Percentiles rank a stretch among this genome's conserved stretches.
phyloP scores from a whole-genome alignment of 495 filamentous ascomycete genomes.

The Talaromyces wortmannii region DNA sequence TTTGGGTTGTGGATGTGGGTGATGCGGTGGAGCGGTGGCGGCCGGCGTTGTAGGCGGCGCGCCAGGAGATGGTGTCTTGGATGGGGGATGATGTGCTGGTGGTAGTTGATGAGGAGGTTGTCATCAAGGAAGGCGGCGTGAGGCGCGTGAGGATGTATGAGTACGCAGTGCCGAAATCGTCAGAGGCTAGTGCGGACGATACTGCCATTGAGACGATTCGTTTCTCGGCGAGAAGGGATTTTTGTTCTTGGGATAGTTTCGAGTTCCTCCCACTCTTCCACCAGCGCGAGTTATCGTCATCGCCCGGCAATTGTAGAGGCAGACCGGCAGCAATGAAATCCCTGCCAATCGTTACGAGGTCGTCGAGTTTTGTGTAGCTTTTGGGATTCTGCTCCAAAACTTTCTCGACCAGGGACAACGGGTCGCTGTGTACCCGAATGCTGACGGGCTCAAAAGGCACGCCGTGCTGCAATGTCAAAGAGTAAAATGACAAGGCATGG shows the following conservation, averaged over 20 bases:
- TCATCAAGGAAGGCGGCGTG: conserved; percentile 26
- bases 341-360: conserved; percentile 70
- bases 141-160: conserved; percentile 77
- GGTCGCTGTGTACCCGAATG: conserved; percentile 80
- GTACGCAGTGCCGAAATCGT: conserved; percentile 97
- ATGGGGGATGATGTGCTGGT: conserved; percentile 18
- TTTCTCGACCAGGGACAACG: conserved; percentile 73
- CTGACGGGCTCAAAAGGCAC: conserved; percentile 89
- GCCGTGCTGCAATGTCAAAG: conserved; percentile 81
- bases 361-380: conserved; percentile 81
- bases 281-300: conserved; percentile 12
- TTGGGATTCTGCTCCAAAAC: conserved; percentile 81
- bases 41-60: conserved; percentile 82
- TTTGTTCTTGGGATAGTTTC: conserved; percentile 9
- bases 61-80: conserved; percentile 82
- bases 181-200: conserved; percentile 72
- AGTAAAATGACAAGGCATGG: conserved; percentile 81
- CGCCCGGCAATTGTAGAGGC: conserved; percentile 8
- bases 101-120: conserved; percentile 18
- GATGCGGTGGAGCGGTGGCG: conserved; percentile 52
- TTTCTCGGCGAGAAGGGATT: conserved; percentile 41
- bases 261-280: conserved; percentile 3
- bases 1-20: conserved; percentile 16
- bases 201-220: conserved; percentile 85
- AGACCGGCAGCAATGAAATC: conserved; percentile 72